A percentile compares a stretch with the other conserved stretches of the same genome.
phyloP scores from a whole-genome alignment of 805 yeast species.

The Hanseniaspora guilliermondii region DNA sequence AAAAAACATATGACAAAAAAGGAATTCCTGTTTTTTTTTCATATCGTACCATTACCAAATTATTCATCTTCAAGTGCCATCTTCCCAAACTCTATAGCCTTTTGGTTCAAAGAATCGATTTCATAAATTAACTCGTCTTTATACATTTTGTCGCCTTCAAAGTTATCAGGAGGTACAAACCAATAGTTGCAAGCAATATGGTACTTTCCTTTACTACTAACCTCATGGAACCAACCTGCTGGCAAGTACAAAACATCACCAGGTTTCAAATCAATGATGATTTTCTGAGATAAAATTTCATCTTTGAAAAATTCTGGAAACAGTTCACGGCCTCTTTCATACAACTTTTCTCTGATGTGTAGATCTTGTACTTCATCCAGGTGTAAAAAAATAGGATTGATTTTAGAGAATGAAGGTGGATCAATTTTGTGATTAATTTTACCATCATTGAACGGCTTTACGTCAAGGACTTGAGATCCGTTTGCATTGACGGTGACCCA shows the following conservation, averaged over 20 bases:
- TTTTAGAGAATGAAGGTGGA: constrained; percentile 57
- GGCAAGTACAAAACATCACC: constrained; percentile 64
- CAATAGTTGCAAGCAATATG: constrained; percentile 65
- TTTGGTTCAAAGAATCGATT: constrained; percentile 31
- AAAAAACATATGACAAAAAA: too few species aligned
- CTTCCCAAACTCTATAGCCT: constrained; percentile 22
- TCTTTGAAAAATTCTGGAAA: constrained; percentile 38
- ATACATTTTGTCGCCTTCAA: not conserved
- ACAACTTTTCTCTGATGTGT: constrained; percentile 23
- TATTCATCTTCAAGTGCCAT: constrained; percentile 14
- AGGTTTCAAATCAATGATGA: constrained; percentile 39
- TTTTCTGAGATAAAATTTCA: constrained; percentile 26
- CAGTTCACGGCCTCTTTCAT: constrained; percentile 28
- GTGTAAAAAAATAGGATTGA: constrained; percentile 55
- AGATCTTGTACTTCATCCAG: constrained; percentile 36
- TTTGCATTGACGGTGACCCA: constrained; percentile 55
- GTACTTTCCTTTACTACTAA: constrained; percentile 45
- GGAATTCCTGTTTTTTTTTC: too few species aligned
- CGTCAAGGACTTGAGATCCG: constrained; percentile 44
- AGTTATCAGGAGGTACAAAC: constrained; percentile 50
- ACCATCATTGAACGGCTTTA: constrained; percentile 34
- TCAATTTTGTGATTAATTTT: constrained; percentile 29
- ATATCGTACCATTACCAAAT: not conserved
- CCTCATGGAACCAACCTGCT: constrained; percentile 77
- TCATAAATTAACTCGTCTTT: constrained; percentile 27